Evolutionary conservation across 2,329 filamentous ascomycete species (phyloP).

Genomic region (Dichotomopilus funicola): DNA sequence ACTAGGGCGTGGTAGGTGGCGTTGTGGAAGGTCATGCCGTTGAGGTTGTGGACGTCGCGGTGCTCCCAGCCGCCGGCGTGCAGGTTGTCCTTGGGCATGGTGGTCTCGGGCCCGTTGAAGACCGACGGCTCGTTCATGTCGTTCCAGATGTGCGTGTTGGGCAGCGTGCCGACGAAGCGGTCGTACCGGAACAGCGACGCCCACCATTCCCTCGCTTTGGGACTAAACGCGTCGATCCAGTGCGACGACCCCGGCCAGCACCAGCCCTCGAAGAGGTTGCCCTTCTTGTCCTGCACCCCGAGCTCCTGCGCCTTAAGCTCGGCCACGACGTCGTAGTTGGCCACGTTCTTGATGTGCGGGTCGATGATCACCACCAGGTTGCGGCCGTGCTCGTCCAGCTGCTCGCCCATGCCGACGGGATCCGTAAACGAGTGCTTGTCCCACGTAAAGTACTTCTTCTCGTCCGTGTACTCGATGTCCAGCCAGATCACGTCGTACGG

Average conservation of each 20-base stretch:
- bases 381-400: slow-evolving; percentile 75
- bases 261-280: slow-evolving; percentile 87
- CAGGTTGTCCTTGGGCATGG: slow-evolving; percentile 97
- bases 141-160: slow-evolving; percentile 95
- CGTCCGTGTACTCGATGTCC: slow-evolving; percentile 95
- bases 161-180: slow-evolving; percentile 74
- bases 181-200: slow-evolving; percentile 79
- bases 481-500: slow-evolving; percentile 99
- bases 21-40: slow-evolving; percentile 92
- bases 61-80: slow-evolving; percentile 93
- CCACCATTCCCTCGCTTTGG: slow-evolving; percentile 90
- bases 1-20: slow-evolving; percentile 82
- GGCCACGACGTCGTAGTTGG: slow-evolving; percentile 67
- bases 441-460: slow-evolving; percentile 98
- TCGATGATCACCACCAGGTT: slow-evolving; percentile 95
- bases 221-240: slow-evolving; percentile 96
- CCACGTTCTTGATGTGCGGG: slow-evolving; percentile 92
- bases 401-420: slow-evolving; percentile 79
- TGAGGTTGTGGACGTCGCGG: slow-evolving; percentile 90
- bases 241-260: slow-evolving; percentile 97
- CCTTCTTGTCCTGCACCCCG: slow-evolving; percentile 84
- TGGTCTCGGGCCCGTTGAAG: slow-evolving; percentile 96
- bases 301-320: slow-evolving; percentile 79
- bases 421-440: slow-evolving; percentile 83
- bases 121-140: slow-evolving; percentile 99